Evolutionary conservation across 2,329 filamentous ascomycete species (phyloP).

Genomic region (Paracoccidioides lutzii): DNA sequence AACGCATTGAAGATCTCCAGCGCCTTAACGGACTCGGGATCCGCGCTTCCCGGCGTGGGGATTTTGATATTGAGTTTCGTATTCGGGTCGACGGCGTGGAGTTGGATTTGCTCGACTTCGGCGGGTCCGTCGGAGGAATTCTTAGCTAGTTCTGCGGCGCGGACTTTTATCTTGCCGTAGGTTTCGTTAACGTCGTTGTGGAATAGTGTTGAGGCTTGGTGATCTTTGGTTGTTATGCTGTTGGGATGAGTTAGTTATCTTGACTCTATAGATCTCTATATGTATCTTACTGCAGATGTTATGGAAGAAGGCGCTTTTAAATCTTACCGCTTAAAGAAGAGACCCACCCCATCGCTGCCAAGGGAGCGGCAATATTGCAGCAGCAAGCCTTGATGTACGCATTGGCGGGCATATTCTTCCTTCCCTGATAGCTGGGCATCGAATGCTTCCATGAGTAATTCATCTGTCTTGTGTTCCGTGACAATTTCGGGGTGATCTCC

Average conservation of each 20-base stretch:
- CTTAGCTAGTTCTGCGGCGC: slow-evolving; percentile 59
- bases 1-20: slow-evolving; percentile 75
- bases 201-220: slow-evolving; percentile 85
- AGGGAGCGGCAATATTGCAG: slow-evolving; percentile 90
- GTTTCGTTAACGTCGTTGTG: slow-evolving; percentile 84
- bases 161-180: slow-evolving; percentile 65
- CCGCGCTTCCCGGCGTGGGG: slow-evolving; percentile 53
- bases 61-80: slow-evolving; percentile 83
- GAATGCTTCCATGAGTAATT: slow-evolving; percentile 80
- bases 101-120: slow-evolving; percentile 88
- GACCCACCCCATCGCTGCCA: slow-evolving; percentile 69
- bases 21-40: slow-evolving; percentile 48
- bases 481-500: slow-evolving; percentile 65
- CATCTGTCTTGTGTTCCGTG: slow-evolving; percentile 76
- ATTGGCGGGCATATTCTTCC: slow-evolving; percentile 66
- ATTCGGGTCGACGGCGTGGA: slow-evolving; percentile 87
- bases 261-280: too few species aligned
- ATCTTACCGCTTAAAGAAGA: slow-evolving; percentile 78
- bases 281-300: too few species aligned
- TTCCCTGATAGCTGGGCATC: slow-evolving; percentile 68
- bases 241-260: background rate
- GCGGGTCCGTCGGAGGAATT: slow-evolving; percentile 41
- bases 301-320: background rate
- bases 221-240: slow-evolving; percentile 68
- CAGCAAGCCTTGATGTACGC: slow-evolving; percentile 82